Conservation (phyloP, 2,329 filamentous ascomycete species). For the Colletotrichum sp. region DNA sequence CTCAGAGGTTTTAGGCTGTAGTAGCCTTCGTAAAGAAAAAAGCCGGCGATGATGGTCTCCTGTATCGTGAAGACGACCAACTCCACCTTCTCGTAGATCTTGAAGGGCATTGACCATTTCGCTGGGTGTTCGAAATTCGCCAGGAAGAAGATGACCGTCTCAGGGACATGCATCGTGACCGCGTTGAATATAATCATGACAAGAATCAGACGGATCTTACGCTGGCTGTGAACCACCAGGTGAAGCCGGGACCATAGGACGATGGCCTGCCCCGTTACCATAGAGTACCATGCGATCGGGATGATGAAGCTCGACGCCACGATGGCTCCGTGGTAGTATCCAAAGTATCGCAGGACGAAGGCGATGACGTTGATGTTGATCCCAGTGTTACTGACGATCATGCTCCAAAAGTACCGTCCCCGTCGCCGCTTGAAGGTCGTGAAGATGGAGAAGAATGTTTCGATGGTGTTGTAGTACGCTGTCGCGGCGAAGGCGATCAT, state of each 20-base stretch:
- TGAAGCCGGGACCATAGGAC: constrained; percentile 69
- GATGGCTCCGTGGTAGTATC: background rate
- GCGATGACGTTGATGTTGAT: constrained; percentile 22
- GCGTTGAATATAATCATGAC: constrained; percentile 63
- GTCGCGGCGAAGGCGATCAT: constrained; percentile 41
- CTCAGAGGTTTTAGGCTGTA: constrained; percentile 35
- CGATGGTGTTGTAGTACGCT: constrained; percentile 19
- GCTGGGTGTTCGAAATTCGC: constrained; percentile 43
- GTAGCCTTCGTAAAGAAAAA: constrained; percentile 60
- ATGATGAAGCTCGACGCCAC: constrained; percentile 41
- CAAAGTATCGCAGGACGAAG: constrained; percentile 41
- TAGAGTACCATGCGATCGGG: constrained; percentile 35
- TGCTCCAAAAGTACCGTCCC: constrained; percentile 28
- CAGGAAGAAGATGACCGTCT: constrained; percentile 60
- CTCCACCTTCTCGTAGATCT: constrained; percentile 58
- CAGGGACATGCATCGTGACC: constrained; percentile 57
- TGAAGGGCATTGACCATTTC: constrained; percentile 33
- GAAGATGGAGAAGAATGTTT: constrained; percentile 26
- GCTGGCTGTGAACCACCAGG: constrained; percentile 57
- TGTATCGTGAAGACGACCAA: constrained; percentile 62
- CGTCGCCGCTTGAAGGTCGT: constrained; percentile 23
- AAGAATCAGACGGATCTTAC: constrained; percentile 53
- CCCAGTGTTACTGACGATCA: constrained; percentile 25
- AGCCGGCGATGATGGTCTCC: constrained; percentile 56
- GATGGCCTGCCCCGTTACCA: constrained; percentile 66